Conservation (phyloP, 768 basidiomycete species). For the Hericium alpestre region DNA sequence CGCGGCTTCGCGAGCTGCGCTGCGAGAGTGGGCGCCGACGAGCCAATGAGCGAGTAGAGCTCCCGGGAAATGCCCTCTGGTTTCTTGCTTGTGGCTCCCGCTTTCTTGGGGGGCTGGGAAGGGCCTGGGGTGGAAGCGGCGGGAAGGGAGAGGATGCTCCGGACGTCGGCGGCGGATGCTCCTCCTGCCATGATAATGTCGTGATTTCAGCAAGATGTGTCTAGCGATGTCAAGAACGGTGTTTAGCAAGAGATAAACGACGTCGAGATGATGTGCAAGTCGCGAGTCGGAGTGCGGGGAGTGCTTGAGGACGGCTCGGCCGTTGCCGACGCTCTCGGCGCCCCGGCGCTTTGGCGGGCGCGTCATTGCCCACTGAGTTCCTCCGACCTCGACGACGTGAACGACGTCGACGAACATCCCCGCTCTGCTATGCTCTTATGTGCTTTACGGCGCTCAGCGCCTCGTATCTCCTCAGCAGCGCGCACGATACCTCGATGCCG, state of each 20-base stretch:
- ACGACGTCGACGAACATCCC: not conserved
- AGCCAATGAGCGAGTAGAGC: slow-evolving; percentile 90
- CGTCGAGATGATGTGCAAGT: not conserved
- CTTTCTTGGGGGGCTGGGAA: slow-evolving; percentile 36
- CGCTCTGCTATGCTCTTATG: not conserved
- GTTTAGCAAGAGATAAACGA: not conserved
- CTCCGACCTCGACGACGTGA: not conserved
- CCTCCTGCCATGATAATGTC: slow-evolving; percentile 36
- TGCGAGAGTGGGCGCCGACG: slow-evolving; percentile 77
- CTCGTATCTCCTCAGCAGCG: not conserved
- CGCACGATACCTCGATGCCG: slow-evolving; percentile 1
- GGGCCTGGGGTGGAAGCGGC: slow-evolving; percentile 30
- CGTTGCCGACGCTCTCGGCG: no score
- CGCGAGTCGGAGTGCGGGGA: not conserved
- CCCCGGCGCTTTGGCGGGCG: not conserved
- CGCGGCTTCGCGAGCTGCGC: slow-evolving; percentile 72
- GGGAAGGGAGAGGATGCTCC: slow-evolving; percentile 66
- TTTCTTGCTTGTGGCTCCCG: slow-evolving; percentile 33
- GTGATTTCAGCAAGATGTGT: not conserved
- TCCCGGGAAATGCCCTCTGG: slow-evolving; percentile 90
- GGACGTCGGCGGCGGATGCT: slow-evolving; percentile 68
- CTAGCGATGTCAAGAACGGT: not conserved
- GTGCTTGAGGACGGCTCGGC: no score
- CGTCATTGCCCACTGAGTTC: not conserved
- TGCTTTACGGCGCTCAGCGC: not conserved